Conservation (phyloP, 495 filamentous ascomycete genomes). For the Xylaria bambusicola region DNA sequence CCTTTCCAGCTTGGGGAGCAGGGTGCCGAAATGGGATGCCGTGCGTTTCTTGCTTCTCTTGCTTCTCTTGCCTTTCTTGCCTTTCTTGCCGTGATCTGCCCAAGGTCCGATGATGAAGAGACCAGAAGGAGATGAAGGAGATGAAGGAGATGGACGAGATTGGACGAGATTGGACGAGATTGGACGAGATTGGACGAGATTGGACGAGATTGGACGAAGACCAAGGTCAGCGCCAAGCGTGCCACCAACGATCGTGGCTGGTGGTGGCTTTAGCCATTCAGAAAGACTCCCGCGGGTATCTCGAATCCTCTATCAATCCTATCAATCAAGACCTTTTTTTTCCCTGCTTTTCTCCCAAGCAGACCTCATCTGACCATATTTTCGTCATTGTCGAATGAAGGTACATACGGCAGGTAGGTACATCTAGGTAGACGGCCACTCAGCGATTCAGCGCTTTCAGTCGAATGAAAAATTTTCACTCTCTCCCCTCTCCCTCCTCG, state of each 20-base stretch:
- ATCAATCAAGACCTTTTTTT: background rate
- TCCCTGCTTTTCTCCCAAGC: background rate
- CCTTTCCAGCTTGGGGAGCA: background rate
- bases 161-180: too few species aligned
- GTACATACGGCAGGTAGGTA: too few species aligned
- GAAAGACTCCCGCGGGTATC: background rate
- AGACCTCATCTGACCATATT: background rate
- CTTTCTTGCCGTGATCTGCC: too few species aligned
- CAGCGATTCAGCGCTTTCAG: slow-evolving; percentile 1
- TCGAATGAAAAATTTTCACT: slow-evolving; percentile 17
- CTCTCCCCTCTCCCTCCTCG: background rate
- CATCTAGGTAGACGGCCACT: background rate
- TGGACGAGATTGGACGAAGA: too few species aligned
- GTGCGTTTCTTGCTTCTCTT: too few species aligned
- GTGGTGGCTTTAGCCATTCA: slow-evolving; percentile 14
- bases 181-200: too few species aligned
- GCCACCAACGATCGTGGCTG: slow-evolving; percentile 15
- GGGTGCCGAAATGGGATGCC: background rate
- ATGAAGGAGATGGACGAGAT: too few species aligned
- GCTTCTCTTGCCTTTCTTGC: too few species aligned
- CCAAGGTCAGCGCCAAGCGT: background rate
- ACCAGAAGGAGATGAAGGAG: too few species aligned
- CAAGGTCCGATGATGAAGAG: too few species aligned
- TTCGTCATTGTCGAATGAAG: background rate
- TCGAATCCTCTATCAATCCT: background rate